Conservation (phyloP, 78 protist genomes). For the Anaeramoeba ignava region DNA sequence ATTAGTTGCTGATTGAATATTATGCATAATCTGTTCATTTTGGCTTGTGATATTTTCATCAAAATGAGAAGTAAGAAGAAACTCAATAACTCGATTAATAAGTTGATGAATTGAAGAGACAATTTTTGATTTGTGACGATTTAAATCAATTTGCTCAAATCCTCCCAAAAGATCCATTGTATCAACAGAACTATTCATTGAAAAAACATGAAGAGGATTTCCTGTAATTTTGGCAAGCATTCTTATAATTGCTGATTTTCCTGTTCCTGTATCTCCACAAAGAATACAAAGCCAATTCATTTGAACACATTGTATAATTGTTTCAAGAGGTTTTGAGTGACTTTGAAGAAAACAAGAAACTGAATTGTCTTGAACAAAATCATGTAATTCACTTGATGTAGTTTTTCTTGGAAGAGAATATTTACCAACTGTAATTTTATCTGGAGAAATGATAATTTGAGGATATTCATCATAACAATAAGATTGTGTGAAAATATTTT, state of each 20-base stretch:
- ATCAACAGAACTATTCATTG: constrained; percentile 67
- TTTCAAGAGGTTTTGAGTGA: not conserved
- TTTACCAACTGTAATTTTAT: constrained; percentile 18
- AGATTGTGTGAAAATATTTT: constrained; percentile 19
- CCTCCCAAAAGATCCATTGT: constrained; percentile 76
- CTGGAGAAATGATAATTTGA: not conserved
- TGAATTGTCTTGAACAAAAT: not conserved
- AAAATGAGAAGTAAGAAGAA: too few species aligned
- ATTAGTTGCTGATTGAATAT: too few species aligned
- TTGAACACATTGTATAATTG: not conserved
- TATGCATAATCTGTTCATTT: too few species aligned
- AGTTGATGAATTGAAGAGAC: not conserved
- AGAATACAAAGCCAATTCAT: not conserved
- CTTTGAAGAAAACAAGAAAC: not conserved
- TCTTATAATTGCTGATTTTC: constrained; percentile 28
- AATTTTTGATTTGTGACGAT: constrained; percentile 10
- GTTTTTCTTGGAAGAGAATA: not conserved
- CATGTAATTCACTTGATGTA: not conserved
- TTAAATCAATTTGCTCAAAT: constrained; percentile 64
- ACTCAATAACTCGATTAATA: not conserved
- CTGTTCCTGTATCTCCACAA: not conserved
- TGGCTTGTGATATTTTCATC: too few species aligned
- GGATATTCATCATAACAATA: not conserved
- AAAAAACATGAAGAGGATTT: constrained; percentile 50
- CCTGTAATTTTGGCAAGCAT: constrained; percentile 58